Percentiles rank a stretch among this genome's conserved stretches.
These are phyloP conservation scores for Tolypocladium nubicola DNA, from an alignment of 2,329 filamentous ascomycete species.

Conservation along the genomic window DNA sequence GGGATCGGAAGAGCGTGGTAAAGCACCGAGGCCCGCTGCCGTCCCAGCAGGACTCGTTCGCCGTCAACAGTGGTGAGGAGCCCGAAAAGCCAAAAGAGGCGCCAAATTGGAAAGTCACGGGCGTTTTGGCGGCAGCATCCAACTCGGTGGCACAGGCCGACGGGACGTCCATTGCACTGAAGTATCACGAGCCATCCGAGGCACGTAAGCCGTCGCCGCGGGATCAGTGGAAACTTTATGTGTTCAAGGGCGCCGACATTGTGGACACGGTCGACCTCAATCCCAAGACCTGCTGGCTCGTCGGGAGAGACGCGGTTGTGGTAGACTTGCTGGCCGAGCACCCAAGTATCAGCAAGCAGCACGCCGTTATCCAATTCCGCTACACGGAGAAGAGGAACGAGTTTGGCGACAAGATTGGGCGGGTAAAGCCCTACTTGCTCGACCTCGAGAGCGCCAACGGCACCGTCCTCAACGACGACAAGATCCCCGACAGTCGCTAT, in stretches of 20 bases:
- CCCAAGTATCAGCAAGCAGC: conserved; percentile 88
- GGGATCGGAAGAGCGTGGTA: conserved; percentile 14
- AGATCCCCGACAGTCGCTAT: conserved; percentile 65
- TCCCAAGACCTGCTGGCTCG: conserved; percentile 76
- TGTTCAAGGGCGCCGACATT: conserved; percentile 78
- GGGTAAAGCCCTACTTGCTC: conserved; percentile 78
- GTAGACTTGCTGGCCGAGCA: conserved; percentile 81
- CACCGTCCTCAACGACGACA: conserved; percentile 68
- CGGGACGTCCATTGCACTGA: conserved; percentile 69
- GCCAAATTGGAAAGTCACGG: conserved; percentile 75
- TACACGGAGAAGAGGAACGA: conserved; percentile 76
- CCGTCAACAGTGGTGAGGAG: conserved; percentile 35
- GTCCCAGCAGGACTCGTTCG: conserved; percentile 50
- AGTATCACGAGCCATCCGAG: conserved; percentile 93
- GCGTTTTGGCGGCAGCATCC: conserved; percentile 75
- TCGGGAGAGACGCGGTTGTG: conserved; percentile 71
- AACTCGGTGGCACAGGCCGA: conserved; percentile 64
- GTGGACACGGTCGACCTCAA: conserved; percentile 73
- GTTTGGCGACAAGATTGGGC: conserved; percentile 72
- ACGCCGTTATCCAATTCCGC: conserved; percentile 90
- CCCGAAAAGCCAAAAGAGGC: conserved; percentile 64
- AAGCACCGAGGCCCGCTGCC: conserved; percentile 40
- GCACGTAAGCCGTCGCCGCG: conserved; percentile 74
- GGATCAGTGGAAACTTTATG: conserved; percentile 79
- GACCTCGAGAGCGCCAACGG: conserved; percentile 93